These are phyloP conservation scores for Pleurozium schreberi DNA, from an alignment of 225 moss, liverwort and hornwort genomes.

Conservation along the genomic window DNA sequence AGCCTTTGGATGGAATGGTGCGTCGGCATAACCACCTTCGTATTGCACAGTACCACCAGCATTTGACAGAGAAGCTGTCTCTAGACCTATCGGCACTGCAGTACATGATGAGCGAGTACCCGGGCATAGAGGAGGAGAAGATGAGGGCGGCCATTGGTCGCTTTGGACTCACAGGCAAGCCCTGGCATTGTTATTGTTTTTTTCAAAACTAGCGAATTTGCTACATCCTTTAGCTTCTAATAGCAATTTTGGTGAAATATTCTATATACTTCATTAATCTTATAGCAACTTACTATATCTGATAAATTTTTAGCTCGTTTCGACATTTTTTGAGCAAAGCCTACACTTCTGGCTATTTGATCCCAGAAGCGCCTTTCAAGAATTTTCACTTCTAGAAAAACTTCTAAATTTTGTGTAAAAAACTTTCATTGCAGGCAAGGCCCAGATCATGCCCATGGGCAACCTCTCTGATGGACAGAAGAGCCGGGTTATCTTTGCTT, in stretches of 20 bases:
- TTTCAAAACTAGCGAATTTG: neutral
- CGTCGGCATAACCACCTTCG: slow-evolving; percentile 80
- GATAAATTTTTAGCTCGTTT: neutral
- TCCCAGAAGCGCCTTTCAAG: neutral
- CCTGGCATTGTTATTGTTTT: neutral
- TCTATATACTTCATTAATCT: neutral
- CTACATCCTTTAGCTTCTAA: neutral
- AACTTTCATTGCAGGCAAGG: neutral
- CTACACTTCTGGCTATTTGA: neutral
- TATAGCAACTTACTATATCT: neutral
- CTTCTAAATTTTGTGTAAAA: neutral
- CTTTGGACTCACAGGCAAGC: slow-evolving; percentile 73
- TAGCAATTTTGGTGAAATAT: neutral
- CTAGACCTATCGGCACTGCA: slow-evolving; percentile 60
- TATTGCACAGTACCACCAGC: slow-evolving; percentile 86
- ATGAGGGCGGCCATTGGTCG: slow-evolving; percentile 86
- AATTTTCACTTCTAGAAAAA: neutral
- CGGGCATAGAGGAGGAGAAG: slow-evolving; percentile 79
- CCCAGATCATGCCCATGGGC: slow-evolving; percentile 85
- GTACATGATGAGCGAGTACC: slow-evolving; percentile 78
- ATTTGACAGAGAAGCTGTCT: slow-evolving; percentile 53
- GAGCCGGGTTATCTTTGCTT: slow-evolving; percentile 78
- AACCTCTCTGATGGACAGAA: slow-evolving; percentile 85
- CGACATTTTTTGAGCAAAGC: neutral
- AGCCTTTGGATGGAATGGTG: slow-evolving; percentile 88